Conservation (phyloP, 2,329 filamentous ascomycete species). For the Ploettnerulaceae sp. region DNA sequence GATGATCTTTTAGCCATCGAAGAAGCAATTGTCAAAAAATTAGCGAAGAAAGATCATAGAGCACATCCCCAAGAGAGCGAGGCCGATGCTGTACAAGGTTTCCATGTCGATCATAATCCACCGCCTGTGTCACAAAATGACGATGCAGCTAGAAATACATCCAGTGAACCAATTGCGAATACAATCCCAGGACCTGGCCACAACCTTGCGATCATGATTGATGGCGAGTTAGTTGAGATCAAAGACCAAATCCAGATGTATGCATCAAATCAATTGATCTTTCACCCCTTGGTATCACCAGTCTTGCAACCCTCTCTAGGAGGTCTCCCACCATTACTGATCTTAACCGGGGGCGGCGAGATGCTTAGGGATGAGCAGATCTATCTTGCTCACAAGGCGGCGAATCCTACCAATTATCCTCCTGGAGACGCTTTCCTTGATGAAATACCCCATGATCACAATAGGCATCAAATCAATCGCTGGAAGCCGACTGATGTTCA, state of each 20-base stretch:
- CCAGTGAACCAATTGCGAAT: slow-evolving; percentile 24
- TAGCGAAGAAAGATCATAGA: slow-evolving; percentile 41
- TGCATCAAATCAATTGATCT: slow-evolving; percentile 76
- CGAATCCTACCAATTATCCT: slow-evolving; percentile 72
- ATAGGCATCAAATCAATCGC: slow-evolving; percentile 47
- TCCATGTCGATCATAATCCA: slow-evolving; percentile 31
- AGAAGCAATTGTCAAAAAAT: slow-evolving; percentile 44
- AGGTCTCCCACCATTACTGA: slow-evolving; percentile 79
- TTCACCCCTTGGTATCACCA: slow-evolving; percentile 86
- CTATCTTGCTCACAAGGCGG: slow-evolving; percentile 90
- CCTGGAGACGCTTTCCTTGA: slow-evolving; percentile 60
- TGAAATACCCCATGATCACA: slow-evolving; percentile 55
- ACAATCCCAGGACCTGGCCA: slow-evolving; percentile 33
- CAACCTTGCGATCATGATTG: slow-evolving; percentile 61
- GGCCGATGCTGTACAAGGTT: slow-evolving; percentile 36
- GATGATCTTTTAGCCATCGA: slow-evolving; percentile 58
- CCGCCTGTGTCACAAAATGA: slow-evolving; percentile 29
- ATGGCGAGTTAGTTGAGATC: slow-evolving; percentile 65
- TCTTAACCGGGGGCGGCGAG: slow-evolving; percentile 85
- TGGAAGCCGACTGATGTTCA: slow-evolving; percentile 87
- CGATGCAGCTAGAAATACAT: slow-evolving; percentile 33
- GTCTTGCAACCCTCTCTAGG: slow-evolving; percentile 83
- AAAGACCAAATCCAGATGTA: slow-evolving; percentile 91
- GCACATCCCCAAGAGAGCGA: slow-evolving; percentile 31
- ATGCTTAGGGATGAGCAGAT: slow-evolving; percentile 91